Evolutionary conservation across 495 filamentous ascomycete species (phyloP), one percentile per base, ranked within the genome.

Genomic region (Neurospora sp.): DNA sequence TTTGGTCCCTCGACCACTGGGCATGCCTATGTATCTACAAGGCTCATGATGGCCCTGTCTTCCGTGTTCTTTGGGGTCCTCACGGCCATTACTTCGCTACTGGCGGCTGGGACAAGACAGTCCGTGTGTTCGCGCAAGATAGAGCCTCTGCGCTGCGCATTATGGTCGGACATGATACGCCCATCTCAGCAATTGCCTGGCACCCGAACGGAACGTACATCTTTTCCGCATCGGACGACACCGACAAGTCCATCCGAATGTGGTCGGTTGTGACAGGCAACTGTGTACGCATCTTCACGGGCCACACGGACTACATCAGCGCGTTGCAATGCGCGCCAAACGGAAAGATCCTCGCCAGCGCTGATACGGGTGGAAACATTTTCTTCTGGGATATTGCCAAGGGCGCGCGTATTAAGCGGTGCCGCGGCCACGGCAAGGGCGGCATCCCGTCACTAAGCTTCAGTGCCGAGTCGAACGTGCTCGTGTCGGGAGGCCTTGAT

Each of bases 11-110:
- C 4, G 94, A 98, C 70, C 85, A 90, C 3, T 99, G 92, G 91
- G 86, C 92, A 42, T 96, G 92, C 76, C 87, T 98, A 74, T 95
- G 97, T 66, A 89, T 96, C 16, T 99, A 98, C 84, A 96, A 93
- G 80, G 92, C 91, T 20, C 94, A 98, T 75, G 91, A 96, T 73
- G 91, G 90, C 16, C 94, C 94, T 0, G 90, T 98, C 18, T 96
- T 93, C 89, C 92, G 94, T 74, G 85, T 97, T 5, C 87, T 88
- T 20, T 99, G 94, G 91, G 91, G 92, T n/a, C 96, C 96, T 0
- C 94, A 92, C 72, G 96, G 96, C 5, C 94, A 97, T 79, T 99
- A 98, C 82, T 99, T 99, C 79, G 88, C 90, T n/a, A 92, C 92
- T 20, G 92, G 89, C 5, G 92, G 92, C 7, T 90, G 91, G 79